Percentiles rank a stretch among this genome's conserved stretches.
Evolutionary conservation across 2,329 filamentous ascomycete genomes (phyloP).

Genomic region (Colletotrichum orchidophilum): DNA sequence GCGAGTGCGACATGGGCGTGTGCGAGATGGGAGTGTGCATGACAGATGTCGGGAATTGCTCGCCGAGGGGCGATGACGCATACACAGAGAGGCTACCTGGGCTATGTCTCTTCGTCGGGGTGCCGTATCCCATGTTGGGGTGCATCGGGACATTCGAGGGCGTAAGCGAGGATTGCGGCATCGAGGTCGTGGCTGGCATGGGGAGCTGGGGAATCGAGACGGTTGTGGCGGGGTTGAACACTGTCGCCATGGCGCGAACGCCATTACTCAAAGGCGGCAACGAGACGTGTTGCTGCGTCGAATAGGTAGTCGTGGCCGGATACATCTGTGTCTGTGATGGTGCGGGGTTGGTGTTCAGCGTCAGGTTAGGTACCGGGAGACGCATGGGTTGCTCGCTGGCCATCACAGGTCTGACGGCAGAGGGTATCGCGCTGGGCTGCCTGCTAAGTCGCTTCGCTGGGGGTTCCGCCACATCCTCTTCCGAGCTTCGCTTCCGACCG

Average conservation of each 20-base stretch:
- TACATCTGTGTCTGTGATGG: constrained; percentile 42
- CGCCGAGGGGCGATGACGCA: constrained; percentile 75
- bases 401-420: constrained; percentile 18
- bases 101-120: constrained; percentile 63
- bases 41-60: constrained; percentile 63
- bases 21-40: constrained; percentile 66
- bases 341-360: constrained; percentile 62
- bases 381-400: constrained; percentile 51
- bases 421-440: constrained; percentile 37
- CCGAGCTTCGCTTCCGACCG: constrained; percentile 60
- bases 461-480: constrained; percentile 61
- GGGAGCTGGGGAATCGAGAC: constrained; percentile 35
- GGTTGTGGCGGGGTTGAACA: constrained; percentile 64
- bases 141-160: constrained; percentile 37
- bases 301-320: constrained; percentile 50
- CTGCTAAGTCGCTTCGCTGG: constrained; percentile 61
- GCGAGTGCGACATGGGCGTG: constrained; percentile 80
- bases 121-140: constrained; percentile 53
- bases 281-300: constrained; percentile 59
- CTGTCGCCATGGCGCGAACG: constrained; percentile 79
- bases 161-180: constrained; percentile 32
- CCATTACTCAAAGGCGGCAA: constrained; percentile 69
- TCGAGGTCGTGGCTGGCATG: constrained; percentile 27
- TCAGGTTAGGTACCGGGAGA: constrained; percentile 77
- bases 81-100: constrained; percentile 62